phyloP scores from a whole-genome alignment of 2,329 filamentous ascomycete genomes.

The Alternaria consortialis region DNA sequence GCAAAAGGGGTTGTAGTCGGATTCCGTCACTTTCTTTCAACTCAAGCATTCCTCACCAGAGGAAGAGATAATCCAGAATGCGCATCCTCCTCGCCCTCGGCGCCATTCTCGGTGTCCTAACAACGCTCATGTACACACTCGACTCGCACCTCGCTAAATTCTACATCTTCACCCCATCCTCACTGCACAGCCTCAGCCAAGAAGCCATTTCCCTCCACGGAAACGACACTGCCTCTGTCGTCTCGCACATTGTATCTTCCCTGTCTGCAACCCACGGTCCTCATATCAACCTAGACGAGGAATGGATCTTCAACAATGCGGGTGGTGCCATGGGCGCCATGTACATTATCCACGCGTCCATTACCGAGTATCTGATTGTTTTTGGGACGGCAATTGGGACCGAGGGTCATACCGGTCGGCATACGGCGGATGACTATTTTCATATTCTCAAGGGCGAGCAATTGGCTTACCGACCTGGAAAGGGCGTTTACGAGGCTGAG shows the following conservation, averaged over 20 bases:
- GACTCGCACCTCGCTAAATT: conserved; percentile 54
- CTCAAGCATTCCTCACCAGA: neutral
- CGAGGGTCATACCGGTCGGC: conserved; percentile 86
- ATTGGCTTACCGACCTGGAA: conserved; percentile 70
- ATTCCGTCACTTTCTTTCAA: neutral
- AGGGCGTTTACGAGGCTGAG: conserved; percentile 72
- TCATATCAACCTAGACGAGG: conserved; percentile 74
- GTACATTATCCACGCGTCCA: conserved; percentile 87
- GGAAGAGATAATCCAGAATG: conserved; percentile 1
- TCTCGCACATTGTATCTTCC: conserved; percentile 74
- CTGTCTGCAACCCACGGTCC: conserved; percentile 56
- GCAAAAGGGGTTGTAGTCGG: neutral
- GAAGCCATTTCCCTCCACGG: conserved; percentile 73
- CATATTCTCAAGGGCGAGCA: conserved; percentile 84
- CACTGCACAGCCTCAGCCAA: conserved; percentile 74
- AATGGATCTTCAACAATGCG: conserved; percentile 93
- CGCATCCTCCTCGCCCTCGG: conserved; percentile 33
- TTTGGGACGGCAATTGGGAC: conserved; percentile 75
- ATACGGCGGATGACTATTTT: conserved; percentile 95
- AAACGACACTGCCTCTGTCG: conserved; percentile 76
- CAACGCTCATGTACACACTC: conserved; percentile 40
- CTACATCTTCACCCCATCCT: conserved; percentile 77
- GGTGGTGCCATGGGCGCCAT: conserved; percentile 91
- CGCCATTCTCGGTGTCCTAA: conserved; percentile 33
- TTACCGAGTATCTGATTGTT: conserved; percentile 69